Base-by-base conservation (phyloP, 148 eudicot genomes). In the Diospyros kaki region DNA sequence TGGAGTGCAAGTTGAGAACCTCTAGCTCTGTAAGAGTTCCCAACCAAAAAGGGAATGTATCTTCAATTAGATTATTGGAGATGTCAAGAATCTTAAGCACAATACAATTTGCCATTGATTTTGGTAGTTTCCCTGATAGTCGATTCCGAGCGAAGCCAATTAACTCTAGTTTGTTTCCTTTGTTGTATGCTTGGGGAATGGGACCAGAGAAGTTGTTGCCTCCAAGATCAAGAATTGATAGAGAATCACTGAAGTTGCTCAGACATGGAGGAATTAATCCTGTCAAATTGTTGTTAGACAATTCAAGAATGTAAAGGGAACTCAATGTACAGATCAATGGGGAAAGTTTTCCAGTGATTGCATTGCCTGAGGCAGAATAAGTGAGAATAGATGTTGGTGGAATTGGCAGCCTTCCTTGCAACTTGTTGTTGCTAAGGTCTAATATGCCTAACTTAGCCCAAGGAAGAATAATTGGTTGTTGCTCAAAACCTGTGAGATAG, bases 41-140 rank as follows among this genome's bases (percentile, higher is more conserved):
- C 45, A 85, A 51, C 85, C 85, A 85, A 15, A 68, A 18, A 5
- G 85, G 81, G 48, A 85, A 85, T 12, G 56, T 46, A 64, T 81
- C 84, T 13, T 66, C 58, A 3, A 84, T 44, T 2, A 40, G 59
- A 68, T 84, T 84, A 39, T 71, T 77, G 9, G 75, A 67, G 44
- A 80, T 59, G 54, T 75, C 78, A 3, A 85, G 82, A 42, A 78
- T 62, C 80, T 77, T 79, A 8, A 82, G 81, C 72, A 9, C 53
- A 2, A 13, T 48, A 51, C 86, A 78, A 8, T 75, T 77, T 13
- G 17, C 68, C 50, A 83, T 46, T 61, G 86, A 77, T 62, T 55
- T 83, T 17, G 81, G 83, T 2, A 80, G 68, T 39, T 67, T 11
- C 64, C 86, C 83, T 9, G n/a, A 13, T 6, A 80, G 17, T 45